A percentile compares a stretch with the other conserved stretches of the same genome.
Conservation (phyloP, 208 protist species). For the Endotrypanum monterogeii region DNA sequence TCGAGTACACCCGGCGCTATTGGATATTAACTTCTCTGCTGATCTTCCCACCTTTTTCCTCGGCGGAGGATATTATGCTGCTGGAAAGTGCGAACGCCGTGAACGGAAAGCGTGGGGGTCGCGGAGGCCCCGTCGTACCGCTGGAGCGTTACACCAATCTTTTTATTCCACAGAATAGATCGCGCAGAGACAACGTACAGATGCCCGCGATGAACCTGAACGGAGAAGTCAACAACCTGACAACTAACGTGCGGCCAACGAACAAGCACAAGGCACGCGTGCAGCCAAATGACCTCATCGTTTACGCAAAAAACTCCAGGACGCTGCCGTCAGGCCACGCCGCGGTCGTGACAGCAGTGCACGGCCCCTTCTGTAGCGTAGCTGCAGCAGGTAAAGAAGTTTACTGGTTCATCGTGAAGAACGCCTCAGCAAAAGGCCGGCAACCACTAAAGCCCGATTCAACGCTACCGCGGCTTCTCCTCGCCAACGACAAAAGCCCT, state of each 20-base stretch:
- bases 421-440: slow-evolving; percentile 7
- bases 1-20: slow-evolving; percentile 75
- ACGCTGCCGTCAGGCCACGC: slow-evolving; percentile 53
- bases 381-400: slow-evolving; percentile 28
- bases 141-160: slow-evolving; percentile 43
- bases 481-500: not conserved
- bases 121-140: slow-evolving; percentile 13
- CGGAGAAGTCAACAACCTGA: slow-evolving; percentile 35
- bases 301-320: slow-evolving; percentile 36
- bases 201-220: slow-evolving; percentile 9
- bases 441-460: slow-evolving; percentile 16
- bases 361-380: slow-evolving; percentile 35
- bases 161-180: slow-evolving; percentile 4
- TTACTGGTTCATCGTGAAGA: slow-evolving; percentile 27
- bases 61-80: slow-evolving; percentile 28
- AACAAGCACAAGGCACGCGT: slow-evolving; percentile 27
- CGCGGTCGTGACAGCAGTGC: slow-evolving; percentile 64
- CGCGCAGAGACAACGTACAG: not conserved
- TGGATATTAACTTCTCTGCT: slow-evolving; percentile 52
- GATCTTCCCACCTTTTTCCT: slow-evolving; percentile 29
- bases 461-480: slow-evolving; percentile 5
- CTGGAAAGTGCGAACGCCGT: slow-evolving; percentile 18
- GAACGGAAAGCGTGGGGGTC: slow-evolving; percentile 23
- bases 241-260: slow-evolving; percentile 20
- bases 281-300: slow-evolving; percentile 38